A percentile compares a stretch with the other conserved stretches of the same genome.
Evolutionary conservation across 2,329 filamentous ascomycete genomes (phyloP).

Genomic region (Acrodontium crateriforme): DNA sequence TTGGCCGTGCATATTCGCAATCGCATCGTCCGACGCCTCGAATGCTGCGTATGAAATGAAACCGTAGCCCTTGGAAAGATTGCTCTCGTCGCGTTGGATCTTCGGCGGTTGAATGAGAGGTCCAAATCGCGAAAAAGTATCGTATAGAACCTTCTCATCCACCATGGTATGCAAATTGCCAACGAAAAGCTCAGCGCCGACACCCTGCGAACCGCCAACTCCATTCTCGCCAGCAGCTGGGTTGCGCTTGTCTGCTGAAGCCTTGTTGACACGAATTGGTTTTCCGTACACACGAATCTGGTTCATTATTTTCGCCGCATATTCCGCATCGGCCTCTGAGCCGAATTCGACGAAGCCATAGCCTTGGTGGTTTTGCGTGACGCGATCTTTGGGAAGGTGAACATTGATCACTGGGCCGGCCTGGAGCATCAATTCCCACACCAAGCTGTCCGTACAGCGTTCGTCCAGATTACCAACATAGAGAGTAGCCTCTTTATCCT

Average conservation of each 20-base stretch:
- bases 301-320: slow-evolving; percentile 93
- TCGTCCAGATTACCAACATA: slow-evolving; percentile 99
- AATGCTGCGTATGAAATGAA: slow-evolving; percentile 92
- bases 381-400: slow-evolving; percentile 93
- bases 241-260: slow-evolving; percentile 84
- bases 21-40: slow-evolving; percentile 82
- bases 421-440: slow-evolving; percentile 98
- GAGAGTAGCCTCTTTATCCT: slow-evolving; percentile 95
- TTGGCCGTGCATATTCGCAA: slow-evolving; percentile 86
- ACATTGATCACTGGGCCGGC: slow-evolving; percentile 96
- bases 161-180: slow-evolving; percentile 91
- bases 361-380: slow-evolving; percentile 91
- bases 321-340: slow-evolving; percentile 88
- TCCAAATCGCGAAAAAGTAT: slow-evolving; percentile 88
- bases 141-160: slow-evolving; percentile 89
- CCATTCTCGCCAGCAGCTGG: slow-evolving; percentile 80
- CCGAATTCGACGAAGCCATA: slow-evolving; percentile 99
- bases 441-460: slow-evolving; percentile 73
- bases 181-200: slow-evolving; percentile 92
- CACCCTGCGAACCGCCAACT: slow-evolving; percentile 75
- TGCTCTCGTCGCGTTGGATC: slow-evolving; percentile 78
- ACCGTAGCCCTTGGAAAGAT: slow-evolving; percentile 85
- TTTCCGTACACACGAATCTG: slow-evolving; percentile 87
- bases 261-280: slow-evolving; percentile 92
- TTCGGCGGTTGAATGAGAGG: slow-evolving; percentile 74